Conservation (phyloP, 805 yeast genomes). For the Yarrowia sp. region DNA sequence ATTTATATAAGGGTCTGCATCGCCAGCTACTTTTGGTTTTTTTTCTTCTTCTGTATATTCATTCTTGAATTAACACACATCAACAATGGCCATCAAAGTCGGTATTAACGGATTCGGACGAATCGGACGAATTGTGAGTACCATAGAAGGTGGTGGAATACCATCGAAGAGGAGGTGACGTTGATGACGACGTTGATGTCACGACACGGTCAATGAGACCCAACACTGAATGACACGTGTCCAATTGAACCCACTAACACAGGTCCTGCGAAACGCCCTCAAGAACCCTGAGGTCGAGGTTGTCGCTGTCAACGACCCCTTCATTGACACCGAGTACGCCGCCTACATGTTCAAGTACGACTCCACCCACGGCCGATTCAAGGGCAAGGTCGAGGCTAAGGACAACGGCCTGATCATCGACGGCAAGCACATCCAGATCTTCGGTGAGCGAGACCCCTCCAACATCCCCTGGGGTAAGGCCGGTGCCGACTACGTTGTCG, state of each 20-base stretch:
- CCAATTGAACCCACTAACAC: not conserved
- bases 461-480: constrained; percentile 81
- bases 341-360: constrained; percentile 95
- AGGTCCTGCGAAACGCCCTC: constrained; percentile 68
- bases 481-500: constrained; percentile 83
- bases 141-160: constrained; percentile 2
- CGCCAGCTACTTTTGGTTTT: not conserved
- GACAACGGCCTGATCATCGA: constrained; percentile 62
- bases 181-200: not conserved
- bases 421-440: constrained; percentile 63
- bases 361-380: constrained; percentile 84
- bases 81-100: constrained; percentile 51
- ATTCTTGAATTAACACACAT: not conserved
- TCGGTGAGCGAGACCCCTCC: constrained; percentile 82
- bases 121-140: constrained; percentile 72
- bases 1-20: constrained; percentile 8
- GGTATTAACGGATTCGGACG: constrained; percentile 96
- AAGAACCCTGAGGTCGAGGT: constrained; percentile 70
- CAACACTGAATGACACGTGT: no score
- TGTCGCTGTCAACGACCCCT: constrained; percentile 88
- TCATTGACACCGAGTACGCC: constrained; percentile 85
- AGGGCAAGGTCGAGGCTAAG: constrained; percentile 55
- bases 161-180: not conserved
- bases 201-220: no score
- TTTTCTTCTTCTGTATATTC: constrained; percentile 4